A percentile compares a stretch with the other conserved stretches of the same genome.
phyloP scores from a whole-genome alignment of 768 basidiomycete species.

The Rossbeevera mucosa region DNA sequence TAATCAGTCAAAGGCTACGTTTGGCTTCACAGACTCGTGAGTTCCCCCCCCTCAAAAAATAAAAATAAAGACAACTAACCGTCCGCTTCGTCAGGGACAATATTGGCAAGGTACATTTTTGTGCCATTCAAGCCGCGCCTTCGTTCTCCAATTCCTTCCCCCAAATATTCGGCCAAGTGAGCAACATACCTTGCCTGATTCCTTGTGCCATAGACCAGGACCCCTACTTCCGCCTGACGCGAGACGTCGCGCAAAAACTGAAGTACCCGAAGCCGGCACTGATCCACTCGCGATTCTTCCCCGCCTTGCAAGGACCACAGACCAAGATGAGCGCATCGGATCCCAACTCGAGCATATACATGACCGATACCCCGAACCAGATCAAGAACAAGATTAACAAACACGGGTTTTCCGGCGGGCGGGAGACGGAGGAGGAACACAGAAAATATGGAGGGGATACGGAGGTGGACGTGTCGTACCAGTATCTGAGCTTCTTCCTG shows the following conservation, averaged over 20 bases:
- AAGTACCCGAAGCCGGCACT: slow-evolving; percentile 94
- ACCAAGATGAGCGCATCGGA: slow-evolving; percentile 99
- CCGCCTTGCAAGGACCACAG: slow-evolving; percentile 94
- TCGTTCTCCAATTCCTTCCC: slow-evolving; percentile 99
- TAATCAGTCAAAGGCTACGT: slow-evolving; percentile 90
- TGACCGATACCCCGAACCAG: slow-evolving; percentile 88
- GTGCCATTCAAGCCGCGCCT: slow-evolving; percentile 90
- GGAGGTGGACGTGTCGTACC: slow-evolving; percentile 93
- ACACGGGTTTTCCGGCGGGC: slow-evolving; percentile 94
- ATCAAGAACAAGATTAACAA: slow-evolving; percentile 98
- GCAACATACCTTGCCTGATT: slow-evolving; percentile 88
- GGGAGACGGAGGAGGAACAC: slow-evolving; percentile 96
- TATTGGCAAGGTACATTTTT: slow-evolving; percentile 97
- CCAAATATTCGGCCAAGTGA: slow-evolving; percentile 83
- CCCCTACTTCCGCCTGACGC: slow-evolving; percentile 95
- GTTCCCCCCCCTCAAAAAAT: slow-evolving; percentile 33
- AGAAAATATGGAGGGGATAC: slow-evolving; percentile 82
- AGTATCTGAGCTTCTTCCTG: slow-evolving; percentile 92
- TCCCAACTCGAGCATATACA: slow-evolving; percentile 88
- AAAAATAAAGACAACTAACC: background rate
- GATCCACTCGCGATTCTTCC: slow-evolving; percentile 96
- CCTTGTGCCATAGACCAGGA: slow-evolving; percentile 99
- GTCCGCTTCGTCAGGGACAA: slow-evolving; percentile 66
- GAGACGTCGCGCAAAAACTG: slow-evolving; percentile 89
- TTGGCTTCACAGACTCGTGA: slow-evolving; percentile 95